Evolutionary conservation across 73 alveolate species (phyloP).

Genomic region (Loxodes magnus): DNA sequence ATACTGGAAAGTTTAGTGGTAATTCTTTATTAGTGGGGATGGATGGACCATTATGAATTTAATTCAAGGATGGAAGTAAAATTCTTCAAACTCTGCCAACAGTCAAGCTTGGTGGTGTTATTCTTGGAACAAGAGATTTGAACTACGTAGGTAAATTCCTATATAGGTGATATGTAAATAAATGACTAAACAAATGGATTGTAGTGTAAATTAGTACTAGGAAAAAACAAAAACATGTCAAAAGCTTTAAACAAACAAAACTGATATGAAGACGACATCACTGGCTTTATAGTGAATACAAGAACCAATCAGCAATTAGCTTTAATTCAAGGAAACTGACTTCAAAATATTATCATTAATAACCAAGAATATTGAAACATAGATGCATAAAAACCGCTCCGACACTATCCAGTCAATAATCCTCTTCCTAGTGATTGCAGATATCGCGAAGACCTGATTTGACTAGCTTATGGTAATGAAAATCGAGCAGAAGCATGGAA

Average conservation of each 20-base stretch:
- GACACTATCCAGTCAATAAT: slow-evolving; percentile 13
- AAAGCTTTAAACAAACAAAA: background rate
- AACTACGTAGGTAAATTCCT: too few relatives aligned
- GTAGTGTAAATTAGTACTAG: background rate
- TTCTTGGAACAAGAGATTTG: slow-evolving; percentile 45
- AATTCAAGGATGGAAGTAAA: slow-evolving; percentile 65
- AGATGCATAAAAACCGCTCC: slow-evolving; percentile 12
- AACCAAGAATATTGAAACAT: background rate
- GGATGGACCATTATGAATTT: slow-evolving; percentile 59
- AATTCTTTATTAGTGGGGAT: slow-evolving; percentile 51
- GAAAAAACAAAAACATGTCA: background rate
- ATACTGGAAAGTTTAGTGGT: slow-evolving; percentile 40
- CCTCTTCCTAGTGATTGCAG: slow-evolving; percentile 88
- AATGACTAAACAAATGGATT: background rate
- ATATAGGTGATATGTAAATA: slow-evolving; percentile 1
- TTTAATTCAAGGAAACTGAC: background rate
- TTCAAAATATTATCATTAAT: background rate
- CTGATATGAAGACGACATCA: background rate
- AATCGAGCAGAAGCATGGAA: slow-evolving; percentile 2
- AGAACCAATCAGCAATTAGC: background rate
- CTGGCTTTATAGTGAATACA: background rate
- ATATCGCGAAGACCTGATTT: slow-evolving; percentile 84
- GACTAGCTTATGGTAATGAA: background rate
- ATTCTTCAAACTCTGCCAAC: slow-evolving; percentile 47
- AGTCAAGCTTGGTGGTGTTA: slow-evolving; percentile 56